These are phyloP conservation scores for Paecilomyces sp. DNA, from an alignment of 2,329 filamentous ascomycete genomes.

Conservation along the genomic window DNA sequence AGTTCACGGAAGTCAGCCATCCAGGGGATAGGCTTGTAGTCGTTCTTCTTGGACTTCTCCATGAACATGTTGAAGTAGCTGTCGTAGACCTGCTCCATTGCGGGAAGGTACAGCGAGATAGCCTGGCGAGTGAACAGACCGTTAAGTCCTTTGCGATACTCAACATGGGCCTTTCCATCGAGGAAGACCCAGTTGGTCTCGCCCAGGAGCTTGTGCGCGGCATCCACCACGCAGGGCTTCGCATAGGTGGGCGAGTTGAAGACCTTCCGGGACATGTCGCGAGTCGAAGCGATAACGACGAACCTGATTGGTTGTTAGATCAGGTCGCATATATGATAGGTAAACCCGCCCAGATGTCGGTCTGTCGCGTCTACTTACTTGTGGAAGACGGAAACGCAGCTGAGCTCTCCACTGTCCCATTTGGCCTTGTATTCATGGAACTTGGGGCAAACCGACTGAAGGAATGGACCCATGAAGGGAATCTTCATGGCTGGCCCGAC, in stretches of 20 bases:
- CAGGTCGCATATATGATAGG: background rate
- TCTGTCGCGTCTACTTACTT: constrained; percentile 56
- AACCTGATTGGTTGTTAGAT: constrained; percentile 52
- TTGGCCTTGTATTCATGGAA: constrained; percentile 88
- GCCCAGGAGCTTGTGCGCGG: constrained; percentile 86
- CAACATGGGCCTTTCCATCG: constrained; percentile 88
- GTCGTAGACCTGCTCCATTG: constrained; percentile 87
- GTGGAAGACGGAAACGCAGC: constrained; percentile 98
- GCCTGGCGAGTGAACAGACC: constrained; percentile 88
- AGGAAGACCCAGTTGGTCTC: constrained; percentile 95
- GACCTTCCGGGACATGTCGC: constrained; percentile 92
- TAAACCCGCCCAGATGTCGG: background rate
- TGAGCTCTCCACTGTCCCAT: constrained; percentile 84
- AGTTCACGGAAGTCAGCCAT: constrained; percentile 90
- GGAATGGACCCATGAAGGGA: constrained; percentile 90
- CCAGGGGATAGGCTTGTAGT: constrained; percentile 71
- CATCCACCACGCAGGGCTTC: constrained; percentile 94
- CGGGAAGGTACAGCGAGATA: constrained; percentile 79
- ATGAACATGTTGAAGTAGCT: constrained; percentile 76
- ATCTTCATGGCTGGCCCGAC: constrained; percentile 68
- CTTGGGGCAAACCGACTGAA: constrained; percentile 84
- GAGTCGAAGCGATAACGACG: constrained; percentile 90
- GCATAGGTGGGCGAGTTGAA: constrained; percentile 90
- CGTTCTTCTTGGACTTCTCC: constrained; percentile 62
- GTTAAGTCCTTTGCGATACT: constrained; percentile 95